phyloP scores from a whole-genome alignment of 768 basidiomycete genomes.

The Boletus edulis region DNA sequence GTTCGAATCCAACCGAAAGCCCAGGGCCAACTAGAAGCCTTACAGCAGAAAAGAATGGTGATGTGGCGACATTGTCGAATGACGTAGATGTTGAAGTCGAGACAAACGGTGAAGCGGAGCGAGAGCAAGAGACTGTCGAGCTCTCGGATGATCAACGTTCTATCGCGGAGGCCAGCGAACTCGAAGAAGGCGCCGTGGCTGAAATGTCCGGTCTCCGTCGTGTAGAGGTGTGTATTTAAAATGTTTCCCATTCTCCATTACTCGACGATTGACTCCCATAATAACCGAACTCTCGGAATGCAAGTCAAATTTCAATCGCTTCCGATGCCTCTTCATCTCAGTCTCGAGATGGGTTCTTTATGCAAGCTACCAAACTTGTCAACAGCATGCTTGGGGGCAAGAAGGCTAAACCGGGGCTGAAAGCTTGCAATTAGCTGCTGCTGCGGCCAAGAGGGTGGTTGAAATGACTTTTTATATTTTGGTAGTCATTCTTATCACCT shows the following conservation, averaged over 20 bases:
- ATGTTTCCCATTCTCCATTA: neutral
- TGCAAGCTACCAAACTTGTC: constrained; percentile 67
- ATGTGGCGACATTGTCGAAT: neutral
- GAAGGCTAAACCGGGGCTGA: constrained; percentile 73
- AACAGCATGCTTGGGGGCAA: constrained; percentile 68
- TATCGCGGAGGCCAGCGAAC: constrained; percentile 30
- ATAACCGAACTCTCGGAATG: constrained; percentile 35
- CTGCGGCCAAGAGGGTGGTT: constrained; percentile 80
- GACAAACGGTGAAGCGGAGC: constrained; percentile 7
- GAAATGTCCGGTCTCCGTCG: constrained; percentile 38
- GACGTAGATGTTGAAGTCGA: constrained; percentile 14
- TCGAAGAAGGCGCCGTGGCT: constrained; percentile 41
- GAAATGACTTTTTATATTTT: neutral
- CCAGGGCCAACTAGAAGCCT: constrained; percentile 35
- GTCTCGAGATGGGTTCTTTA: constrained; percentile 60
- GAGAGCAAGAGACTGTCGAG: constrained; percentile 26
- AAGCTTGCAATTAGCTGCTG: constrained; percentile 77
- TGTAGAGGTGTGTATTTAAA: constrained; percentile 38
- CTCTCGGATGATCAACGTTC: constrained; percentile 35
- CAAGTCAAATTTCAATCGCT: constrained; percentile 56
- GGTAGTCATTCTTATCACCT: constrained; percentile 5
- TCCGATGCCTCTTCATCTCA: constrained; percentile 39
- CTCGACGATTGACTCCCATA: constrained; percentile 8
- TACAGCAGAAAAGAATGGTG: constrained; percentile 8
- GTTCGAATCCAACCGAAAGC: constrained; percentile 61